Percentiles rank a stretch among this genome's conserved stretches.
Conservation (phyloP, 2,329 filamentous ascomycete genomes). For the Fusarium anguioides region DNA sequence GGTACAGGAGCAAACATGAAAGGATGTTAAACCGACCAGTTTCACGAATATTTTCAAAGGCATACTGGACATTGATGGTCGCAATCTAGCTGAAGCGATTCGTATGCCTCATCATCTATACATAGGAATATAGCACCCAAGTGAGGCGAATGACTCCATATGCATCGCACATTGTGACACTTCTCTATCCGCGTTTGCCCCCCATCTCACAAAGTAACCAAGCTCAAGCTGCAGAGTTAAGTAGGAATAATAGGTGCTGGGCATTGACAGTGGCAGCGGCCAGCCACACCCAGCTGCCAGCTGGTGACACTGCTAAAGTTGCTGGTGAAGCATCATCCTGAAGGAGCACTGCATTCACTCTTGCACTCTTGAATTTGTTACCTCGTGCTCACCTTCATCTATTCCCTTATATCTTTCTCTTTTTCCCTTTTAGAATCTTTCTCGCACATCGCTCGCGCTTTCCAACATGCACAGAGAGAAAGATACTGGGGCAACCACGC, state of each 20-base stretch:
- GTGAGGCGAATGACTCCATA: slow-evolving; percentile 20
- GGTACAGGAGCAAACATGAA: slow-evolving; percentile 9
- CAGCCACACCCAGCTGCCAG: slow-evolving; percentile 32
- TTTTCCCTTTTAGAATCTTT: neutral
- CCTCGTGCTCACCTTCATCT: neutral
- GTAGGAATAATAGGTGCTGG: no score
- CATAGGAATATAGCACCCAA: neutral
- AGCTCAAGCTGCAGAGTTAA: no score
- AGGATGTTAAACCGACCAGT: slow-evolving; percentile 1
- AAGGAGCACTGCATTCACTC: slow-evolving; percentile 28
- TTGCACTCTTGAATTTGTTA: slow-evolving; percentile 9
- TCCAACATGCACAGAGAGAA: slow-evolving; percentile 33
- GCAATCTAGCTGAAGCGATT: slow-evolving; percentile 4
- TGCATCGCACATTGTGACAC: slow-evolving; percentile 39
- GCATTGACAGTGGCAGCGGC: neutral
- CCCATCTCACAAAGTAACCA: neutral
- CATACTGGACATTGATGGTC: neutral
- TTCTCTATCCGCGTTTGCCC: slow-evolving; percentile 24
- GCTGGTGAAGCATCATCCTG: slow-evolving; percentile 23
- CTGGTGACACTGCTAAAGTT: slow-evolving; percentile 34
- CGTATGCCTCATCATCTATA: neutral
- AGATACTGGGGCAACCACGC: slow-evolving; percentile 28
- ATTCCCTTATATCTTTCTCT: neutral
- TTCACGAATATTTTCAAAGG: neutral
- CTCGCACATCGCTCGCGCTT: slow-evolving; percentile 20